Base-by-base conservation (phyloP, 139 green algal species). In the Limnomonas spitsbergensis region DNA sequence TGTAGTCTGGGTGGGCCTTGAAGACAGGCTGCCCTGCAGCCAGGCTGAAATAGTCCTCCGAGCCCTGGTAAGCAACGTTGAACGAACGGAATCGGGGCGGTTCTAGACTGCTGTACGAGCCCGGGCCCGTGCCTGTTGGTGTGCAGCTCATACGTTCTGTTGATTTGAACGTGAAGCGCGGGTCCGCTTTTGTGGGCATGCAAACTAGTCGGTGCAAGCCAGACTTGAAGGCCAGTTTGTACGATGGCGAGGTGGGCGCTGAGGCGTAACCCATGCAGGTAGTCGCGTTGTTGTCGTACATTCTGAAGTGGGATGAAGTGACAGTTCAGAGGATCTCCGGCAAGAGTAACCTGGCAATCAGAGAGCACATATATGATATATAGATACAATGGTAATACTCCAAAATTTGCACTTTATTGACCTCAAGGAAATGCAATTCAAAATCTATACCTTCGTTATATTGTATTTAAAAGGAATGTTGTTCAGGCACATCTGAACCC, bases 401-500 rank as follows among this genome's bases (percentile, higher is more conserved):
- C 47, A 61, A 61, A 61, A 61, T 29, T 14, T 61, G 20, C 47
- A 29, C 14, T 61, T 61, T 29, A 61, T 14, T 29, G 14, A 61
- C 14, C 47, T n/a, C 47, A 20, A 20, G 47, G 14, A 29, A 14
- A 61, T 61, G 47, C 47, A 61, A 61, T 61, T 14, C 47, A 61
- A 20, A 61, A 14, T 20, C 47, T 61, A n/a, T n/a, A n/a, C 47
- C 14, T 61, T 20, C 47, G 20, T 20, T 61, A 61, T 61, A 61
- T 61, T 20, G n/a, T n/a, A n/a, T n/a, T n/a, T n/a, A n/a, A n/a
- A n/a, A 61, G 47, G 47, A 61, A 61, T 61, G 14, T 61, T 61
- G 20, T 61, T 20, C 47, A 29, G 14, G 20, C 47, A 14, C 20
- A 29, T 61, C 47, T 61, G 14, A 61, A 61, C 47, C 47, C 47